These are phyloP conservation scores for Boletus sp. DNA, from an alignment of 1,284 basidiomycete species.

Conservation along the genomic window DNA sequence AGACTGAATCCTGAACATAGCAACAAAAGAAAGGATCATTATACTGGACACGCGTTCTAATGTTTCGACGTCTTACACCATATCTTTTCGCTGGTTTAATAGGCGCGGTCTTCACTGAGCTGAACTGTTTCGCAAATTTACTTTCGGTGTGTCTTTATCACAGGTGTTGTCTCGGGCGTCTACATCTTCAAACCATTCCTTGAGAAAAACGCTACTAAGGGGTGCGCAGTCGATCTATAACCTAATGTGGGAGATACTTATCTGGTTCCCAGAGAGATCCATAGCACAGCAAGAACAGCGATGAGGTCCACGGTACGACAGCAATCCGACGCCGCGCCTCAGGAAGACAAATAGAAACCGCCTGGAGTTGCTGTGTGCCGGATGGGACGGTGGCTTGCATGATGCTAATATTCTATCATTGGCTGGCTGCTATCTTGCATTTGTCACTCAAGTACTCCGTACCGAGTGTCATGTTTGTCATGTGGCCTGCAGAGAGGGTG, in stretches of 20 bases:
- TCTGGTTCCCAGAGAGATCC: conserved; percentile 20
- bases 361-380: not conserved
- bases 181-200: conserved; percentile 61
- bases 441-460: conserved; percentile 4
- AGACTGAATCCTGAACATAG: not conserved
- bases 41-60: conserved; percentile 18
- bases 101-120: conserved; percentile 23
- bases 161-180: conserved; percentile 63
- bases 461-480: conserved; percentile 13
- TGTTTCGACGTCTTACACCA: conserved; percentile 36
- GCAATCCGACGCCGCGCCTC: conserved; percentile 9
- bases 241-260: not conserved
- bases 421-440: conserved; percentile 1
- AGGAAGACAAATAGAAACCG: conserved; percentile 17
- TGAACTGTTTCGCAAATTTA: conserved; percentile 2
- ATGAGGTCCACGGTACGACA: conserved; percentile 11
- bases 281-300: conserved; percentile 1
- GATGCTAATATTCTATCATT: not conserved
- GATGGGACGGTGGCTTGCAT: not conserved
- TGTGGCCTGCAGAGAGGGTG: conserved; percentile 22
- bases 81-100: conserved; percentile 35
- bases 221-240: conserved; percentile 18
- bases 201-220: conserved; percentile 12
- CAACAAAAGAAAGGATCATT: conserved; percentile 31
- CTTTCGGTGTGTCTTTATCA: not conserved